Percentiles rank a stretch among this genome's conserved stretches.
phyloP scores from a whole-genome alignment of 2,329 filamentous ascomycete species.

The Iodosphaeria phyllophila region DNA sequence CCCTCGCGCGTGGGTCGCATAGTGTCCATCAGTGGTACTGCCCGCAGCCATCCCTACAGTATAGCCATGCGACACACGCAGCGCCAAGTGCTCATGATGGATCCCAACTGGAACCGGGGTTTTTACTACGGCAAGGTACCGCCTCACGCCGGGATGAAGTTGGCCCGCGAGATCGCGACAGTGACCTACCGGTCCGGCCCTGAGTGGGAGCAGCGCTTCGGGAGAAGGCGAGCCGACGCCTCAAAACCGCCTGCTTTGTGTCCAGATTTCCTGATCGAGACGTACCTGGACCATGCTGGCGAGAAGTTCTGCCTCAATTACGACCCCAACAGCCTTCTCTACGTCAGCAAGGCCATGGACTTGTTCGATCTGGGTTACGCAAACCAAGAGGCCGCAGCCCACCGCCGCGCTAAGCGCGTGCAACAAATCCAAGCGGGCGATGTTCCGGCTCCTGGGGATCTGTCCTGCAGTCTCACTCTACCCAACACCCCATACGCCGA shows the following conservation, averaged over 20 bases:
- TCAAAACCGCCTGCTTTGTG: conserved; percentile 82
- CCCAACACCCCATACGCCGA: conserved; percentile 77
- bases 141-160: conserved; percentile 93
- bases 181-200: conserved; percentile 93
- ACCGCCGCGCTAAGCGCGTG: conserved; percentile 42
- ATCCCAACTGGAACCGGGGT: conserved; percentile 88
- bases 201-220: conserved; percentile 94
- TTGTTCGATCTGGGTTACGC: conserved; percentile 74
- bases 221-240: conserved; percentile 67
- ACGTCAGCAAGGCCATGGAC: conserved; percentile 98
- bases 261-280: conserved; percentile 94
- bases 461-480: conserved; percentile 61
- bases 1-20: conserved; percentile 66
- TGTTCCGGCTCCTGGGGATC: conserved; percentile 16
- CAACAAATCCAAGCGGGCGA: conserved; percentile 32
- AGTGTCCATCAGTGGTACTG: conserved; percentile 83
- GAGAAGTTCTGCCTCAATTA: conserved; percentile 98
- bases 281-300: conserved; percentile 91
- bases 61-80: conserved; percentile 98
- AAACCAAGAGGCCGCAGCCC: conserved; percentile 43
- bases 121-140: conserved; percentile 84
- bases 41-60: conserved; percentile 87
- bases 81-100: conserved; percentile 96
- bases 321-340: conserved; percentile 85
- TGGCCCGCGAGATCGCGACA: conserved; percentile 90